Conservation (phyloP, 2,329 filamentous ascomycete genomes). For the Diplodia intermedia region DNA sequence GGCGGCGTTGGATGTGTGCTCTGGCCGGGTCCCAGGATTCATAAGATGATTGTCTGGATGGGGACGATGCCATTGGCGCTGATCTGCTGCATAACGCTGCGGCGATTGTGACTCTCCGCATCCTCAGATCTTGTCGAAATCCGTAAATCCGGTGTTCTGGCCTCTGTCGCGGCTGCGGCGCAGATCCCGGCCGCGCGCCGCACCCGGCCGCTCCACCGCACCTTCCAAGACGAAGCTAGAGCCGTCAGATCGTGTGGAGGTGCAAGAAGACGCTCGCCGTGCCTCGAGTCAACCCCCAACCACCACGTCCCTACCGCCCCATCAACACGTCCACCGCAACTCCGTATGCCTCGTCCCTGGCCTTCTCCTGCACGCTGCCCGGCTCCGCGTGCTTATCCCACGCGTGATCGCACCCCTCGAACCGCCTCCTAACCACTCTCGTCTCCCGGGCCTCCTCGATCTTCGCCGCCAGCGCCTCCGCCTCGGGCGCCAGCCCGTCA, state of each 20-base stretch:
- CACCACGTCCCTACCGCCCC: not conserved
- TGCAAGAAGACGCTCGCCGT: not conserved
- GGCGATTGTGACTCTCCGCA: not conserved
- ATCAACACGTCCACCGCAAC: constrained; percentile 39
- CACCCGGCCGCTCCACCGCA: not conserved
- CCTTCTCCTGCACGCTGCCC: constrained; percentile 40
- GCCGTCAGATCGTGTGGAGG: not conserved
- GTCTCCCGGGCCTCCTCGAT: constrained; percentile 35
- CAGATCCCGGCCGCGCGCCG: not conserved
- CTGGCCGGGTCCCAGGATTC: not conserved
- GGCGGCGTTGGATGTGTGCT: not conserved
- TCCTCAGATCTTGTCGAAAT: constrained; percentile 4
- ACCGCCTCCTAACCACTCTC: constrained; percentile 39
- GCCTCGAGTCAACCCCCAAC: too few species aligned
- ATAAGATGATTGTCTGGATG: not conserved
- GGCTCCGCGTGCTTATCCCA: constrained; percentile 47
- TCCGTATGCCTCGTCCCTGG: constrained; percentile 43
- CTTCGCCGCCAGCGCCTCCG: constrained; percentile 44
- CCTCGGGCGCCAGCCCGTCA: constrained; percentile 49
- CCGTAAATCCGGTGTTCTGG: not conserved
- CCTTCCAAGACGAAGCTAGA: not conserved
- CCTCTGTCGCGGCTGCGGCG: not conserved
- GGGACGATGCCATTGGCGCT: not conserved
- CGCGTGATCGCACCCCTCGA: constrained; percentile 47
- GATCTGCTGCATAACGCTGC: not conserved